Conservation (phyloP, 192 early-diverging fungal genomes). For the Neocallimastix lanati region DNA sequence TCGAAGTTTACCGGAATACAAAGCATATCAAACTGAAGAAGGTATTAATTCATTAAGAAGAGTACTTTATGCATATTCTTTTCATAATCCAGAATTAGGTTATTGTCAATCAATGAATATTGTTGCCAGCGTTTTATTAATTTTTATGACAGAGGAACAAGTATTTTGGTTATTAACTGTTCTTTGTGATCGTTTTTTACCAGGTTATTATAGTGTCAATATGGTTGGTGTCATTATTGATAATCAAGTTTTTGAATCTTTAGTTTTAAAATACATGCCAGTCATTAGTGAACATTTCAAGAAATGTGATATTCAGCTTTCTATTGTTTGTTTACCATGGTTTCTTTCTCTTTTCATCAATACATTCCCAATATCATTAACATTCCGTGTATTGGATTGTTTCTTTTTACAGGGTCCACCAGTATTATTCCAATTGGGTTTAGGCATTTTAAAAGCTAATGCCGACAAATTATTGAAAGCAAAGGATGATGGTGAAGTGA, state of each 20-base stretch:
- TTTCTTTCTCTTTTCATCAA: slow-evolving; percentile 93
- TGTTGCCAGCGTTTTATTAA: slow-evolving; percentile 80
- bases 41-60: slow-evolving; percentile 86
- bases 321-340: slow-evolving; percentile 94
- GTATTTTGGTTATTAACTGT: slow-evolving; percentile 90
- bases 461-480: slow-evolving; percentile 32
- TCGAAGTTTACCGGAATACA: slow-evolving; percentile 80
- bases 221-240: slow-evolving; percentile 96
- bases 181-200: slow-evolving; percentile 72
- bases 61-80: slow-evolving; percentile 69
- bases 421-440: slow-evolving; percentile 17
- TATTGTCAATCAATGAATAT: slow-evolving; percentile 99
- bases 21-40: slow-evolving; percentile 72
- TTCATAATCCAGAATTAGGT: slow-evolving; percentile 65
- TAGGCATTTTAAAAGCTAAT: slow-evolving; percentile 86
- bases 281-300: slow-evolving; percentile 66
- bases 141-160: slow-evolving; percentile 94
- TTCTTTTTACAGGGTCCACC: slow-evolving; percentile 95
- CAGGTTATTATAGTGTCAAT: slow-evolving; percentile 91
- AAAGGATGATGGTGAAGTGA: slow-evolving; percentile 44
- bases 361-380: slow-evolving; percentile 78
- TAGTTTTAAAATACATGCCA: slow-evolving; percentile 73
- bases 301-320: slow-evolving; percentile 79
- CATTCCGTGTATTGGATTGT: slow-evolving; percentile 79
- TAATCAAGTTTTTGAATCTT: slow-evolving; percentile 80